Evolutionary conservation across 75 land plant species (phyloP).

Genomic region (Chamaecyparis obtusa): DNA sequence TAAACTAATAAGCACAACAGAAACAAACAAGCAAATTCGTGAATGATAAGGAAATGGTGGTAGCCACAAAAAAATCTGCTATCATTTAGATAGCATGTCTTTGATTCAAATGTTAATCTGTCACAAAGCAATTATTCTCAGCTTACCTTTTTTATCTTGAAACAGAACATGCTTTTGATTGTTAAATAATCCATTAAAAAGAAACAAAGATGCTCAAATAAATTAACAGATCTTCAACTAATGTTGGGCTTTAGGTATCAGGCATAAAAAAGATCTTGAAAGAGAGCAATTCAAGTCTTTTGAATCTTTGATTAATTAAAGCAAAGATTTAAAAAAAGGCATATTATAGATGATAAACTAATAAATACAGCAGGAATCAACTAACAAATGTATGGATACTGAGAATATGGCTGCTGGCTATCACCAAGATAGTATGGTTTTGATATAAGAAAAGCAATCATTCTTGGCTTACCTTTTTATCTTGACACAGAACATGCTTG

Average conservation of each 20-base stretch:
- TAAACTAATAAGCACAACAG: background rate
- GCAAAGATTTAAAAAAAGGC: background rate
- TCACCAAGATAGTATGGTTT: conserved; percentile 1
- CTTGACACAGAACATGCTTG: background rate
- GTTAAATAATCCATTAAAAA: background rate
- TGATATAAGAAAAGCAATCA: background rate
- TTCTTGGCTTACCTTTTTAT: background rate
- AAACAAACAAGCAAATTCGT: background rate
- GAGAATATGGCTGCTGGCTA: background rate
- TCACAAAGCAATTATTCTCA: background rate
- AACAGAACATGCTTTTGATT: background rate
- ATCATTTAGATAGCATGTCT: background rate
- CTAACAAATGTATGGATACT: background rate
- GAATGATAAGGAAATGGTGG: background rate
- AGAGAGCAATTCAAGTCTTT: too few relatives aligned
- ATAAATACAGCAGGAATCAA: background rate
- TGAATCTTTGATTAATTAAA: too few relatives aligned
- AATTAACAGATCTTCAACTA: background rate
- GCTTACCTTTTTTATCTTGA: background rate
- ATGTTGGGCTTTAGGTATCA: too few relatives aligned
- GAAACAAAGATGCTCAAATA: background rate
- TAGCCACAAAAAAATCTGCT: background rate
- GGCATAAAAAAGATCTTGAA: too few relatives aligned
- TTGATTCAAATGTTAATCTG: background rate
- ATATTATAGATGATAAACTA: background rate